Conservation (phyloP, 2,329 filamentous ascomycete genomes). For the Xylaria sp. region DNA sequence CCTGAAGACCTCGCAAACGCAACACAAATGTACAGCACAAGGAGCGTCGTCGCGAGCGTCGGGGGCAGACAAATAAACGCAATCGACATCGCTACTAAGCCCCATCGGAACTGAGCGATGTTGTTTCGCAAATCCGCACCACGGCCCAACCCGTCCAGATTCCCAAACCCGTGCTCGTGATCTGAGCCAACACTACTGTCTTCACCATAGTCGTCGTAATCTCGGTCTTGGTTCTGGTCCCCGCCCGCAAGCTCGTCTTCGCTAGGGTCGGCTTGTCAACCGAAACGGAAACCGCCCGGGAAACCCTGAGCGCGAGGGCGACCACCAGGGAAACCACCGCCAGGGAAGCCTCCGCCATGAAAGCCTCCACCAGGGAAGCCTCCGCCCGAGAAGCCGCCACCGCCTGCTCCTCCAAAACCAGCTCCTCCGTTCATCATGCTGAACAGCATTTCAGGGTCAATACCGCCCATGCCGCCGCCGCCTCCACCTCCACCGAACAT, state of each 20-base stretch:
- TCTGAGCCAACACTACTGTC: slow-evolving; percentile 24
- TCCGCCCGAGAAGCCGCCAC: slow-evolving; percentile 38
- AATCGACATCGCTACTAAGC: slow-evolving; percentile 25
- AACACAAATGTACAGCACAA: slow-evolving; percentile 31
- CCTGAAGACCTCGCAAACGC: slow-evolving; percentile 29
- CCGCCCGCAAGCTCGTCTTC: slow-evolving; percentile 32
- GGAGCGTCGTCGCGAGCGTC: slow-evolving; percentile 28
- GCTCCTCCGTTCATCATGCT: slow-evolving; percentile 72
- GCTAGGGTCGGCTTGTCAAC: slow-evolving; percentile 37
- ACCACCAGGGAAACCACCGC: slow-evolving; percentile 32
- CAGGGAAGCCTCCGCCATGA: slow-evolving; percentile 40
- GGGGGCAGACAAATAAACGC: slow-evolving; percentile 31
- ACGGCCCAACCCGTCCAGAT: slow-evolving; percentile 13
- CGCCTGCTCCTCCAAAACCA: slow-evolving; percentile 49
- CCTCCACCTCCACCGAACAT: slow-evolving; percentile 66
- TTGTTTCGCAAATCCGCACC: slow-evolving; percentile 21
- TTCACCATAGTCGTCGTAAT: slow-evolving; percentile 32
- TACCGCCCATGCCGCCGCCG: slow-evolving; percentile 49
- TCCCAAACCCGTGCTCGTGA: slow-evolving; percentile 13
- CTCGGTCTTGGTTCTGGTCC: slow-evolving; percentile 26
- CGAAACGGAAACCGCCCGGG: slow-evolving; percentile 54
- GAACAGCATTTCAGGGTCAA: slow-evolving; percentile 73
- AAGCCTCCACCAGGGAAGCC: slow-evolving; percentile 42
- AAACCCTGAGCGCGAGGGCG: slow-evolving; percentile 31
- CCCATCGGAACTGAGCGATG: slow-evolving; percentile 29